These are phyloP conservation scores for Anthracocystis panici-leucophaei DNA, from an alignment of 1,284 basidiomycete species.

Conservation along the genomic window DNA sequence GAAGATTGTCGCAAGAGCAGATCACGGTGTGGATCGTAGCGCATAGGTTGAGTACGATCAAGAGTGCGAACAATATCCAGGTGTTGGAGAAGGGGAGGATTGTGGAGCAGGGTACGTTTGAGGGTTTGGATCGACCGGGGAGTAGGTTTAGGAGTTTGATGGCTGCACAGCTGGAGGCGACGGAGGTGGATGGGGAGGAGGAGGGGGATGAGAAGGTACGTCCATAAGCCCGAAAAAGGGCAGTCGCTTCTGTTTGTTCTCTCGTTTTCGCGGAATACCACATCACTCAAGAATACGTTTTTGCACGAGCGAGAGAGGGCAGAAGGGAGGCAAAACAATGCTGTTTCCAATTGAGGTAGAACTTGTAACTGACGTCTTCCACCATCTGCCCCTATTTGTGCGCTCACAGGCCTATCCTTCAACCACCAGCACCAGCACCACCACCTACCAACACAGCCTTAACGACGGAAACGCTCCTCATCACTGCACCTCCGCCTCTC, in stretches of 20 bases:
- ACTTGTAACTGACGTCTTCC: too few species aligned
- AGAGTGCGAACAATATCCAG: constrained; percentile 72
- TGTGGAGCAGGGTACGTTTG: constrained; percentile 72
- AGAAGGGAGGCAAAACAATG: too few species aligned
- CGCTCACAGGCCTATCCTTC: too few species aligned
- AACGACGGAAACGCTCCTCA: not conserved
- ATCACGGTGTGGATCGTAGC: constrained; percentile 73
- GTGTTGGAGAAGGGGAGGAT: constrained; percentile 72
- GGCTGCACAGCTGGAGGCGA: constrained; percentile 62
- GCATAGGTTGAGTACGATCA: constrained; percentile 72
- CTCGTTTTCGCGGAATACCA: too few species aligned
- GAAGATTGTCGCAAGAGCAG: constrained; percentile 71
- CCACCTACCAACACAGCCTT: too few species aligned
- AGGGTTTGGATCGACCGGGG: constrained; percentile 69
- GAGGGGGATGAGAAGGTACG: constrained; percentile 19
- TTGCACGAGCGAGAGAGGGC: too few species aligned
- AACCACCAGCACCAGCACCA: too few species aligned
- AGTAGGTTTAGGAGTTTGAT: constrained; percentile 61
- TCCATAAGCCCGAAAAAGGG: constrained; percentile 1
- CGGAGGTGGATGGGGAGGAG: constrained; percentile 8
- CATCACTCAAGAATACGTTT: too few species aligned
- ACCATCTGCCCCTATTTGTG: too few species aligned
- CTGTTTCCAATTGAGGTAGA: too few species aligned
- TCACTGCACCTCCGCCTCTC: not conserved
- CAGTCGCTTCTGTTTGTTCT: too few species aligned